Conservation (phyloP, 495 filamentous ascomycete species). For the Amniculicola lignicola region DNA sequence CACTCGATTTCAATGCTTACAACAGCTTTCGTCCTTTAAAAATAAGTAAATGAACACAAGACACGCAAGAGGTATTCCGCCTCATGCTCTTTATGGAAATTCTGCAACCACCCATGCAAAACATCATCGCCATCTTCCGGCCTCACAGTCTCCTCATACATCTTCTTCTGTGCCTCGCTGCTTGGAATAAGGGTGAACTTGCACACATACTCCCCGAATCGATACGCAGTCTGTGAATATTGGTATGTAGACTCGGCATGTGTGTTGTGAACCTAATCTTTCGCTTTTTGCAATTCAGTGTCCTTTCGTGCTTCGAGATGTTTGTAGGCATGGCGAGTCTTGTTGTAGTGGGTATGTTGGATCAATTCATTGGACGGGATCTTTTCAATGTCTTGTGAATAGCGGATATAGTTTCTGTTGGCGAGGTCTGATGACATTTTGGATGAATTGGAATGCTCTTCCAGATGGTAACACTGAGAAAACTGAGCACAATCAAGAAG, state of each 20-base stretch:
- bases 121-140: conserved; percentile 45
- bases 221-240: conserved; percentile 51
- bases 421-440: conserved; percentile 17
- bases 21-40: no score
- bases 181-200: conserved; percentile 49
- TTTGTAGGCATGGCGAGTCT: conserved; percentile 46
- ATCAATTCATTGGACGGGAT: conserved; percentile 45
- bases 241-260: conserved; percentile 47
- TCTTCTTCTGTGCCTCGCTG: conserved; percentile 44
- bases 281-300: conserved; percentile 45
- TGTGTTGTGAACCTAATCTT: conserved; percentile 42
- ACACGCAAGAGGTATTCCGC: conserved; percentile 49
- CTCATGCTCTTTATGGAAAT: conserved; percentile 47
- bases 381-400: conserved; percentile 46
- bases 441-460: no score
- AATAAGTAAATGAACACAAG: no score
- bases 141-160: conserved; percentile 44
- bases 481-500: not conserved
- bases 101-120: conserved; percentile 43
- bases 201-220: conserved; percentile 49
- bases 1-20: no score
- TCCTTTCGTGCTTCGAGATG: conserved; percentile 45
- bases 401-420: conserved; percentile 43
- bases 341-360: conserved; percentile 49
- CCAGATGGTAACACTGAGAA: conserved; percentile 2